Conservation (phyloP, 176 grass and related monocot genomes). For the Zea mays region DNA sequence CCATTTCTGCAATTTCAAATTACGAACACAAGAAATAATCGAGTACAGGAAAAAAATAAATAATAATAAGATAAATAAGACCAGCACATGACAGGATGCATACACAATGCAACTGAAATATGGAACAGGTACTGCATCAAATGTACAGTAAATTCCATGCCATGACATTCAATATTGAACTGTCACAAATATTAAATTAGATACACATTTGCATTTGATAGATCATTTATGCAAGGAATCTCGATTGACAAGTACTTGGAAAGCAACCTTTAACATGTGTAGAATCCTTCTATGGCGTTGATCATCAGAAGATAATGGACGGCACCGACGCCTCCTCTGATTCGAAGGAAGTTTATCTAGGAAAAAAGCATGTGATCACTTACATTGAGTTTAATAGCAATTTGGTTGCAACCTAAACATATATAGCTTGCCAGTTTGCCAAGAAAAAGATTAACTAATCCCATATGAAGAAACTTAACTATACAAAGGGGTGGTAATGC, state of each 20-base stretch:
- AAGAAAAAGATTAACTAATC: conserved; percentile 12
- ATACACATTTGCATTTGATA: conserved; percentile 5
- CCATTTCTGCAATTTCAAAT: conserved; percentile 11
- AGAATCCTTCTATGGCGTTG: conserved; percentile 79
- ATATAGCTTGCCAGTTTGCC: conserved; percentile 27
- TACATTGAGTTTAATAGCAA: conserved; percentile 18
- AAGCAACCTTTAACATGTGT: conserved; percentile 69
- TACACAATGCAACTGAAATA: conserved; percentile 25
- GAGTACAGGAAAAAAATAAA: background rate
- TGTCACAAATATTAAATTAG: conserved; percentile 15
- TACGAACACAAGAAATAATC: background rate
- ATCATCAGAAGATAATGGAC: conserved; percentile 50
- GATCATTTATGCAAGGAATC: conserved; percentile 31
- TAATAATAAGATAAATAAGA: conserved; percentile 15
- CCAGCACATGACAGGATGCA: background rate
- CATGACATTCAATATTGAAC: background rate
- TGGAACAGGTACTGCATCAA: conserved; percentile 33
- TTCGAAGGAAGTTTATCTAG: conserved; percentile 40
- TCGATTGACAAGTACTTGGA: conserved; percentile 21
- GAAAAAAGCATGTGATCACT: conserved; percentile 26
- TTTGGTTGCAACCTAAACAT: conserved; percentile 35
- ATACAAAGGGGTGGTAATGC: background rate
- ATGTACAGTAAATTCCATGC: conserved; percentile 14
- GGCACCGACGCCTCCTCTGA: conserved; percentile 48
- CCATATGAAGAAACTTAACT: background rate